Evolutionary conservation across 2,329 filamentous ascomycete species (phyloP), one percentile per base, ranked within the genome.

Genomic region (Xylariaceae sp.): DNA sequence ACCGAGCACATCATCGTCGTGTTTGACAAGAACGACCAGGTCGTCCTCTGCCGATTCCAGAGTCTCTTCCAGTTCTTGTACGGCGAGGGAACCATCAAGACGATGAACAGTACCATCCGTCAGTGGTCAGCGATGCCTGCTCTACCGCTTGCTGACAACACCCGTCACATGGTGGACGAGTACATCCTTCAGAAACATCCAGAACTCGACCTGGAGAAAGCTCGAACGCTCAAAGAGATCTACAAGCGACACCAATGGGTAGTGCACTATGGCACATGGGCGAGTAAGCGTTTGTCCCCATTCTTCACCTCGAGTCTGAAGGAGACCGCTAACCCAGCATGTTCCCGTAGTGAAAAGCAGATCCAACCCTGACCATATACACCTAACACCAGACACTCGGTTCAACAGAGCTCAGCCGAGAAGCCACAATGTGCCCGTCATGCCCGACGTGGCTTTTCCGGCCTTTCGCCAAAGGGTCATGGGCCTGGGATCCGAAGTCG

Each of bases 261-360:
- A 9, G 39, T 36, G 8, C 38, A 39, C 13, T 42, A 45, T 17
- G 42, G 39, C 12, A 36, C 29, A 5, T 39, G 42, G 42, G 39
- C 34, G 3, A 41, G 21, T 24, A 24, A 24, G 21, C 11, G 7
- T 6, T 24, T 11, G 21, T 24, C 21, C 6, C 21, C 21, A 6
- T 11, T 24, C 6, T 30, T 9, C 28, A n/a, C n/a, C n/a, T n/a
- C n/a, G n/a, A n/a, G n/a, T n/a, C n/a, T n/a, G n/a, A n/a, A n/a
- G n/a, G 28, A 30, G 28, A 15, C 7, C 15, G 5, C 8, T 33
- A 33, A 18, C 14, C 15, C 18, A 4, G 15, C 15, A 4, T 14
- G 17, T 3, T 14, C 9, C 6, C 13, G 9, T 31, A 31, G 29
- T 15, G 15, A 28, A 38, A 5, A 26, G 39, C 11, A 17, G 27